Percentiles rank a stretch among this genome's conserved stretches.
phyloP scores from a whole-genome alignment of 495 filamentous ascomycete genomes.

The Penicillium samsonianum region DNA sequence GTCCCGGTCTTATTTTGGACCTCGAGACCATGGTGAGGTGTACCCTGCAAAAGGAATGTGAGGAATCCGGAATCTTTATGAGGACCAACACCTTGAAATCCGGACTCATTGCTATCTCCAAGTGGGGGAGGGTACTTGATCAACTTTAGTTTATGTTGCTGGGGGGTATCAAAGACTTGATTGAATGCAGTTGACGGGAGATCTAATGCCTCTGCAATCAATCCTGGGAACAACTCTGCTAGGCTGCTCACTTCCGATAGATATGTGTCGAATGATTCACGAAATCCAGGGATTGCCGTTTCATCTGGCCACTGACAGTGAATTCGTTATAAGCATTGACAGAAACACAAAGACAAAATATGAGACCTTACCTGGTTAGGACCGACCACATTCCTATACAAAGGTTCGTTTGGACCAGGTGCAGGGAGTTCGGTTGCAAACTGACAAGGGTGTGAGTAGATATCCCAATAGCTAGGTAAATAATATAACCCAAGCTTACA shows the following conservation, averaged over 20 bases:
- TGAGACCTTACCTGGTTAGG: constrained; percentile 59
- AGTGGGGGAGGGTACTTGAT: constrained; percentile 76
- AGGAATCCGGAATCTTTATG: constrained; percentile 94
- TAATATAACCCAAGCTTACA: constrained; percentile 52
- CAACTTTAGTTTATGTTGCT: constrained; percentile 90
- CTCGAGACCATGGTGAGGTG: constrained; percentile 77
- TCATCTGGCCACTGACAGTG: constrained; percentile 72
- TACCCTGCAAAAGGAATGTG: constrained; percentile 84
- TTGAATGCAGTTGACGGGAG: constrained; percentile 72
- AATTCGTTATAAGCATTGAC: background rate
- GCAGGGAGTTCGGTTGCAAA: constrained; percentile 65
- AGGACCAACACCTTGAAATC: constrained; percentile 71
- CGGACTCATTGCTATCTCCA: constrained; percentile 22
- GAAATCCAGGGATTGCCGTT: constrained; percentile 68
- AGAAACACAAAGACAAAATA: background rate
- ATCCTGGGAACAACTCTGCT: constrained; percentile 71
- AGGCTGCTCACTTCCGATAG: constrained; percentile 70
- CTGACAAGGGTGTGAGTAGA: constrained; percentile 19
- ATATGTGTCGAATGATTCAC: constrained; percentile 68
- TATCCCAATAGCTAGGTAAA: too few species aligned
- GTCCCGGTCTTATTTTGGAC: constrained; percentile 80
- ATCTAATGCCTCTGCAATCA: constrained; percentile 86
- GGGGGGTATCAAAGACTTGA: constrained; percentile 69
- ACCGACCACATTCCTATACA: constrained; percentile 77
- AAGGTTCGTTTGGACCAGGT: constrained; percentile 61